Conservation (phyloP, 441 rosid species). For the Jatropha multifida region DNA sequence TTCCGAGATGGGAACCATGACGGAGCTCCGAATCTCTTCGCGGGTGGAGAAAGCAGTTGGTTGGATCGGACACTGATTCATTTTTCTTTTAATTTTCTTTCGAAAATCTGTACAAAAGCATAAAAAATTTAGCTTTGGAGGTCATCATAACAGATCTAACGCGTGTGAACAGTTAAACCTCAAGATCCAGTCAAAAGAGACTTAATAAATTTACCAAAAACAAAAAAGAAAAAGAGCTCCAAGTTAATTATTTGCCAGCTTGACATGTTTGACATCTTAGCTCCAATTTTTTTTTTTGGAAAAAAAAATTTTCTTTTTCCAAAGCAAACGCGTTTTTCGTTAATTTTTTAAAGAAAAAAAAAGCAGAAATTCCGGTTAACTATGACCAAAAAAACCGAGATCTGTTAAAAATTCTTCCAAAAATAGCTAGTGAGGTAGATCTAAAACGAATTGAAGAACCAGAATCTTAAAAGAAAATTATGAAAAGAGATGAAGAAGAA, state of each 20-base stretch:
- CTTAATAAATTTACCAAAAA: neutral
- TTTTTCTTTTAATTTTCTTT: constrained; percentile 15
- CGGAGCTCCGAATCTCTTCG: constrained; percentile 52
- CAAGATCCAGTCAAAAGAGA: constrained; percentile 8
- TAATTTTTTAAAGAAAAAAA: too few species aligned
- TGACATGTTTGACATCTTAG: neutral
- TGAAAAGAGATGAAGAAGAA: too few species aligned
- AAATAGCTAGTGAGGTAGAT: neutral
- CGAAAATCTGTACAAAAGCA: constrained; percentile 5
- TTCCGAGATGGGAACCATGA: constrained; percentile 33
- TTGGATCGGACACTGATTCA: constrained; percentile 71
- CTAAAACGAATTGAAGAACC: neutral
- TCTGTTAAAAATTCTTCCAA: neutral
- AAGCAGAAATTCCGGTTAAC: neutral
- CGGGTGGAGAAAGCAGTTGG: constrained; percentile 48
- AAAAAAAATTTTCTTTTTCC: neutral
- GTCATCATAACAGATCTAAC: constrained; percentile 4
- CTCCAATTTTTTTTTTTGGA: neutral
- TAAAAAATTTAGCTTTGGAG: neutral
- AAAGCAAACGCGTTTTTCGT: neutral
- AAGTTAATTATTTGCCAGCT: constrained; percentile 1
- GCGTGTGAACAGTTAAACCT: neutral
- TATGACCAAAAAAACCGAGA: neutral
- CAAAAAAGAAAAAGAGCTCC: neutral
- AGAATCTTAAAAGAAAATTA: neutral